These are phyloP conservation scores for Chamaecyparis obtusa DNA, from an alignment of 75 land plant genomes.

Conservation along the genomic window DNA sequence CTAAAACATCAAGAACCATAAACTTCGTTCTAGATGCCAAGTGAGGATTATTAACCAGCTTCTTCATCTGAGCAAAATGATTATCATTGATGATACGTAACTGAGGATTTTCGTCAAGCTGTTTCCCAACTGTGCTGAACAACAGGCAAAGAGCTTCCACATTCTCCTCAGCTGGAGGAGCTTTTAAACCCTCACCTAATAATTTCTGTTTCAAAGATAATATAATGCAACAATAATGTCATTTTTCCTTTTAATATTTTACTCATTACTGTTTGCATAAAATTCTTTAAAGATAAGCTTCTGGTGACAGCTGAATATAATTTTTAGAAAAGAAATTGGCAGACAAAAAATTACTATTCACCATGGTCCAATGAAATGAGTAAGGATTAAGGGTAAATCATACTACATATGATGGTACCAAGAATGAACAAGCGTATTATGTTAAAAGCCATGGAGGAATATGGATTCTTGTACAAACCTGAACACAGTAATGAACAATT, in stretches of 20 bases:
- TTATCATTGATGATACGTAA: constrained; percentile 47
- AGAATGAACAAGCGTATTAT: background rate
- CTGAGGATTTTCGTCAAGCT: constrained; percentile 70
- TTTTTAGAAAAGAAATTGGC: background rate
- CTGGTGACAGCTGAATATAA: background rate
- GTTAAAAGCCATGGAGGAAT: background rate
- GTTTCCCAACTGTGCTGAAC: constrained; percentile 79
- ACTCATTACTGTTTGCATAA: background rate
- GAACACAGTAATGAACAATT: constrained; percentile 92
- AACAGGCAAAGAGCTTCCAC: constrained; percentile 92
- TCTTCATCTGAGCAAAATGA: constrained; percentile 76
- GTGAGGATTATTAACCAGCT: constrained; percentile 48
- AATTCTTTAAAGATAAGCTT: background rate
- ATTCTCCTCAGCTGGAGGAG: constrained; percentile 81
- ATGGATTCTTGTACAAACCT: constrained; percentile 15
- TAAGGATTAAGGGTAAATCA: background rate
- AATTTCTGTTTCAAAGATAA: constrained; percentile 35
- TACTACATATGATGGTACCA: background rate
- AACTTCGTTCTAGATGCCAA: constrained; percentile 70
- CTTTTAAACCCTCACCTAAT: constrained; percentile 53
- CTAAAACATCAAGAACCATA: constrained; percentile 80
- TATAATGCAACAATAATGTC: background rate
- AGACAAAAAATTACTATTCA: background rate
- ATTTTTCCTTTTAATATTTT: background rate
- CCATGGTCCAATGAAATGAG: background rate